Evolutionary conservation across 306 rosid genomes (phyloP), one percentile per base, ranked within the genome.

Genomic region (Rosa lucieae): DNA sequence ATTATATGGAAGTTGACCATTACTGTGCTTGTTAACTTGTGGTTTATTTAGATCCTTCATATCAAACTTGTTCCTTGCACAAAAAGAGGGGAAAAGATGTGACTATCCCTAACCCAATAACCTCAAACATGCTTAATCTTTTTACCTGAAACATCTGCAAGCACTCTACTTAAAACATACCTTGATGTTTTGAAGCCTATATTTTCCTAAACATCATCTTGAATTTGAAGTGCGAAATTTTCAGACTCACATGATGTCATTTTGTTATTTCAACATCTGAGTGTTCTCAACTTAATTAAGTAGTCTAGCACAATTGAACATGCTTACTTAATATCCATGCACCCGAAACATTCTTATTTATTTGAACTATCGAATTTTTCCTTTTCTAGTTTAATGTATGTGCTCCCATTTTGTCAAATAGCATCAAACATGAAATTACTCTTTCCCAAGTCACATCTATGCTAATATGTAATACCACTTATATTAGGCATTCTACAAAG

Each of bases 1-100:
- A 78, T 26, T 78, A 67, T n/a, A 70, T 58, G 37, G 75, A 52
- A 9, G 61, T 56, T 68, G 65, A 70, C 39, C 23, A 26, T 35
- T 43, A 9, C 39, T 73, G 68, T 70, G 15, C 17, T 21, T 15
- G 14, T 20, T 29, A 17, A 6, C 15, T 18, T n/a, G 20, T 47
- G 35, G 18, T 63, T 76, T 39, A 47, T 76, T 15, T n/a, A 59
- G 12, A 43, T 75, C 70, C 21, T 29, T 46, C 44, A 26, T 26
- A 26, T 26, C 29, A 26, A 26, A 26, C 29, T 26, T 26, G 29
- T 26, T 26, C 29, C 29, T 26, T 26, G 29, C 29, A 26, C 29
- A 26, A 26, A 26, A 26, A 26, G 29, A 26, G 29, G 29, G 29
- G 29, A 26, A 26, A 26, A 26, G 29, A 26, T 26, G 29, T 26